Evolutionary conservation across 331 rosid species (phyloP), one percentile per base, ranked within the genome.

Genomic region (Dryas integrifolia): DNA sequence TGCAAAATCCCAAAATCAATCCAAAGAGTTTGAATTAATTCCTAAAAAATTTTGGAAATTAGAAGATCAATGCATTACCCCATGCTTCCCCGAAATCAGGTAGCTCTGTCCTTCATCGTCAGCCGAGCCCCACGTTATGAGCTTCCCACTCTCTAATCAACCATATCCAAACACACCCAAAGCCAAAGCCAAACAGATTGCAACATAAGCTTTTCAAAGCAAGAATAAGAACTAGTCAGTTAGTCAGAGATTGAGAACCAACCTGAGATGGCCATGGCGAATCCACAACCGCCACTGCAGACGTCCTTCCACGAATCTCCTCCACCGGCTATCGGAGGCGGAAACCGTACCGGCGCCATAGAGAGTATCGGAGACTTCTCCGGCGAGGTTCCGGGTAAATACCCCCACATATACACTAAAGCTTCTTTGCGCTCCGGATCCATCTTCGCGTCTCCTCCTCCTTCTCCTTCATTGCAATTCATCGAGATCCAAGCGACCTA

Each of bases 191-290:
- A 49, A 56, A 38, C 43, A 61, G 58, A 49, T 56, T 46, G 40
- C 5, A 79, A 72, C 9, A 3, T 0, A 51, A 30, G 39, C 35
- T 40, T 15, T 44, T 44, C 7, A 4, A 41, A 38, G 14, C 39
- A 50, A 7, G 1, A 50, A 5, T 15, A 14, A 39, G 10, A 5
- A n/a, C 6, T 8, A 9, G n/a, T 8, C 68, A 15, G 3, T 63
- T 40, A 26, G 7, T 18, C 3, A 58, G 61, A 71, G 83, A 72
- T 49, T 46, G 57, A 79, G 80, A 68, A 78, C 60, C 66, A 58
- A 92, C 98, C 98, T 73, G 97, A 92, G 51, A 88, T 80, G 75
- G 96, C 98, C 88, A 85, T 75, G 58, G 98, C 96, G 73, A 90
- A 92, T 73, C 98, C 98, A 69, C 97, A 90, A 44, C 98, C 98